Conservation (phyloP, 2,329 filamentous ascomycete species). For the Apiospora phragmitis region DNA sequence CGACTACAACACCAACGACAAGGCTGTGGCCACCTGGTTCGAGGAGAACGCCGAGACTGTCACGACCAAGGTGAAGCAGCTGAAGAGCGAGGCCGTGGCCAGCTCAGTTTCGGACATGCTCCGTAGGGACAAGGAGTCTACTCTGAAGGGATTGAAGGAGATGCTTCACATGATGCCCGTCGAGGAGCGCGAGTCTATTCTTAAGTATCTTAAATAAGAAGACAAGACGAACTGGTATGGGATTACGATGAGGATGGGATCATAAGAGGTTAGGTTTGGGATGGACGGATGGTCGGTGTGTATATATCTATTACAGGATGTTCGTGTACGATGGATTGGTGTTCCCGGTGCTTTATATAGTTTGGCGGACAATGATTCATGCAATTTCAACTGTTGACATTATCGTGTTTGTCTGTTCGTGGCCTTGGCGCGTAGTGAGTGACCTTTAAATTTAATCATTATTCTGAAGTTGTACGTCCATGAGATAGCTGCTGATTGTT, state of each 20-base stretch:
- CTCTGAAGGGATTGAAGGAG: slow-evolving; percentile 3
- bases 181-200: slow-evolving; percentile 9
- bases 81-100: slow-evolving; percentile 70
- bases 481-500: no score
- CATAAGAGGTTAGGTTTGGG: not conserved
- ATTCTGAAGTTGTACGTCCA: no score
- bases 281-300: not conserved
- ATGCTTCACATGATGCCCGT: slow-evolving; percentile 9
- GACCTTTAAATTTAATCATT: no score
- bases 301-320: not conserved
- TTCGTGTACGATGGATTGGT: not conserved
- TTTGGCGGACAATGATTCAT: not conserved
- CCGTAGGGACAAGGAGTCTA: slow-evolving; percentile 1
- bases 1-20: slow-evolving; percentile 77
- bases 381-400: not conserved
- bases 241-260: not conserved
- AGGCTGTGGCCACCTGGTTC: slow-evolving; percentile 89
- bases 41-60: slow-evolving; percentile 89
- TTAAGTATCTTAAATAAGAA: not conserved
- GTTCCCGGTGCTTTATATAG: not conserved
- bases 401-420: not conserved
- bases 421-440: not conserved
- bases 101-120: not conserved
- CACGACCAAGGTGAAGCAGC: slow-evolving; percentile 77
- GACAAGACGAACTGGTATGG: not conserved